Conservation (phyloP, 2,329 filamentous ascomycete species). For the Stagonosporopsis tanaceti region DNA sequence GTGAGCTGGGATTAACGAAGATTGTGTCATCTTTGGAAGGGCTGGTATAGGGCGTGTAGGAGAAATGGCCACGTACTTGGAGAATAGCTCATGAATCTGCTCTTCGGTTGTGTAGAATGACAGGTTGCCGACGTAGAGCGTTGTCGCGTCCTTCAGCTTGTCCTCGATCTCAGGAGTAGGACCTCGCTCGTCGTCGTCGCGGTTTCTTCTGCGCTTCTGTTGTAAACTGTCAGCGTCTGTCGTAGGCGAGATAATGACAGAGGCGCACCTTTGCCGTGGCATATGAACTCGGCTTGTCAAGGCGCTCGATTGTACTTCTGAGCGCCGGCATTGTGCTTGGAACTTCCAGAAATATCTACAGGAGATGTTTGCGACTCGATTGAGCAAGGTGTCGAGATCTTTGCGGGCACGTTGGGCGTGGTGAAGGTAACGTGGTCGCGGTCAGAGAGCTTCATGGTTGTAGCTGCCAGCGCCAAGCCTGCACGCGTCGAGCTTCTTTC, state of each 20-base stretch:
- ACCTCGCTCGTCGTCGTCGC: conserved; percentile 64
- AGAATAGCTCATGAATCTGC: conserved; percentile 96
- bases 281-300: conserved; percentile 95
- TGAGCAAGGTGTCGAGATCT: background rate
- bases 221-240: conserved; percentile 18
- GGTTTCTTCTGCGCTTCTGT: conserved; percentile 75
- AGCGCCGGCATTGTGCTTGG: conserved; percentile 35
- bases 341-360: background rate
- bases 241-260: background rate
- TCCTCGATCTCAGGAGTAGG: conserved; percentile 72
- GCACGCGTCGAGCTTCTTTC: conserved; percentile 25
- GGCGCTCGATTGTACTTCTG: conserved; percentile 85
- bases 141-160: conserved; percentile 85
- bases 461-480: conserved; percentile 24
- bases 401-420: background rate
- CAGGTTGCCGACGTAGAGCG: conserved; percentile 97
- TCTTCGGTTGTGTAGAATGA: conserved; percentile 99
- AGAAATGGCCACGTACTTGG: conserved; percentile 62
- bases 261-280: conserved; percentile 76
- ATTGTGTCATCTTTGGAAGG: conserved; percentile 74
- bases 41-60: background rate
- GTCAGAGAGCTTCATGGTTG: conserved; percentile 22
- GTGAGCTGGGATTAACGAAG: conserved; percentile 93
- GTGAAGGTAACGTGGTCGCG: conserved; percentile 8
- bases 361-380: conserved; percentile 8